These are phyloP conservation scores for Phytophthora pinifolia DNA, from an alignment of 352 stramenopile genomes.

Conservation along the genomic window DNA sequence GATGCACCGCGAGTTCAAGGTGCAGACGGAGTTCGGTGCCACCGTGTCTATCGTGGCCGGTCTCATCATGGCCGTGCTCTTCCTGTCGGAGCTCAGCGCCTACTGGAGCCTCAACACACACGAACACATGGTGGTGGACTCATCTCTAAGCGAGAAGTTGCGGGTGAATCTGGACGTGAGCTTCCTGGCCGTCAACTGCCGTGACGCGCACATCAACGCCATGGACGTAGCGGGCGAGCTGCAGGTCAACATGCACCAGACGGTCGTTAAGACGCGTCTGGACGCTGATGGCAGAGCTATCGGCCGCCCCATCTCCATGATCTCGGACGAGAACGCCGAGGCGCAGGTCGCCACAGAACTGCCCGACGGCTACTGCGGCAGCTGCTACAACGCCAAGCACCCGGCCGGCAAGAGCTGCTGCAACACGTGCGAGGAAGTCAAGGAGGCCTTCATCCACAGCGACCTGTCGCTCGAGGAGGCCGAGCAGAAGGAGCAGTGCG, in stretches of 20 bases:
- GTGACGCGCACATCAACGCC: conserved; percentile 97
- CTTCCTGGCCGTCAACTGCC: conserved; percentile 96
- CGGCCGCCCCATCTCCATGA: conserved; percentile 49
- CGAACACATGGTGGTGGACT: conserved; percentile 97
- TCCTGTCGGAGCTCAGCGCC: conserved; percentile 77
- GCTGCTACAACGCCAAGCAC: conserved; percentile 92
- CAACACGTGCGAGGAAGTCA: conserved; percentile 84
- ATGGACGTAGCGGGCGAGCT: conserved; percentile 99
- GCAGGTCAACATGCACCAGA: conserved; percentile 96
- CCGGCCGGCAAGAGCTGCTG: conserved; percentile 71
- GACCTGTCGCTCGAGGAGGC: conserved; percentile 75
- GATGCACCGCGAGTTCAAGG: conserved; percentile 94
- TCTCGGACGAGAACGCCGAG: conserved; percentile 26
- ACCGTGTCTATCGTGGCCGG: conserved; percentile 32
- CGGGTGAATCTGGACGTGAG: conserved; percentile 98
- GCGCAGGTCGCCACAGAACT: conserved; percentile 46
- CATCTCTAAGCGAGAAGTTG: conserved; percentile 93
- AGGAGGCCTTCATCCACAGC: conserved; percentile 80
- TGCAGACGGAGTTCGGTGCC: conserved; percentile 93
- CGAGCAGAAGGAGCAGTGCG: conserved; percentile 77
- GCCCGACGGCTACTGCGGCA: conserved; percentile 92
- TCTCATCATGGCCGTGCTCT: conserved; percentile 26
- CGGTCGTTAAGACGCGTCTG: conserved; percentile 93
- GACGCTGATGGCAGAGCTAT: conserved; percentile 72
- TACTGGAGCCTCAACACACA: conserved; percentile 84